Conservation (phyloP, 192 early-diverging fungal genomes). For the Mortierella claussenii region DNA sequence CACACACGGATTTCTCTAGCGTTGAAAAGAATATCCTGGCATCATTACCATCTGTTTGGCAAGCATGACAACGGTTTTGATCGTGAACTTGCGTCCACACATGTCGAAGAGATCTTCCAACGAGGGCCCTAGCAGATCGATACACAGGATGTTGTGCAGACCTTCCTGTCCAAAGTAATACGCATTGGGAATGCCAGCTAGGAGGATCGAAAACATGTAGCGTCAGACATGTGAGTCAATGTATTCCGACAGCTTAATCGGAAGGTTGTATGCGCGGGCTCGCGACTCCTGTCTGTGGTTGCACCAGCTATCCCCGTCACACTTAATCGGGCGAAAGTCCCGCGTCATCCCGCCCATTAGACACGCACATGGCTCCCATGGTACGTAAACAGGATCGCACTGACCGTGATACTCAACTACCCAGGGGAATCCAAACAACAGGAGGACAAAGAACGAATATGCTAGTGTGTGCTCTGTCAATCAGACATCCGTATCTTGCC, state of each 20-base stretch:
- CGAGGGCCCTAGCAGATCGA: conserved; percentile 93
- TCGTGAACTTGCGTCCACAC: conserved; percentile 89
- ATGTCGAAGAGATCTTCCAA: conserved; percentile 97
- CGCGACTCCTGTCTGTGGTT: no score
- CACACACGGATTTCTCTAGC: no score
- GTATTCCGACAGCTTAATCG: neutral
- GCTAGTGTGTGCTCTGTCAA: neutral
- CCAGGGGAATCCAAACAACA: no score
- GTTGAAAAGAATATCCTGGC: neutral
- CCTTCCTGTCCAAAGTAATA: conserved; percentile 99
- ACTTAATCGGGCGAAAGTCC: no score
- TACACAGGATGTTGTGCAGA: conserved; percentile 92
- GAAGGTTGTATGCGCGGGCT: no score
- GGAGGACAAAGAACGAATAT: conserved; percentile 1
- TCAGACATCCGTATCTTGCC: no score
- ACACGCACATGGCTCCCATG: no score
- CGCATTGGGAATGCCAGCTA: conserved; percentile 88
- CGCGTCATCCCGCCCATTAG: no score
- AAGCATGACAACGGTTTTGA: conserved; percentile 96
- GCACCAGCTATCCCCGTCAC: no score
- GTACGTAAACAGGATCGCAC: no score
- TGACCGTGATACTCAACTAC: no score
- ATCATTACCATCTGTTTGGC: conserved; percentile 91
- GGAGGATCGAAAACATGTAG: neutral
- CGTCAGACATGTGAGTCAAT: neutral